A percentile compares a stretch with the other conserved stretches of the same genome.
phyloP scores from a whole-genome alignment of 352 stramenopile species.

The Stephanocyclus meneghinianus region DNA sequence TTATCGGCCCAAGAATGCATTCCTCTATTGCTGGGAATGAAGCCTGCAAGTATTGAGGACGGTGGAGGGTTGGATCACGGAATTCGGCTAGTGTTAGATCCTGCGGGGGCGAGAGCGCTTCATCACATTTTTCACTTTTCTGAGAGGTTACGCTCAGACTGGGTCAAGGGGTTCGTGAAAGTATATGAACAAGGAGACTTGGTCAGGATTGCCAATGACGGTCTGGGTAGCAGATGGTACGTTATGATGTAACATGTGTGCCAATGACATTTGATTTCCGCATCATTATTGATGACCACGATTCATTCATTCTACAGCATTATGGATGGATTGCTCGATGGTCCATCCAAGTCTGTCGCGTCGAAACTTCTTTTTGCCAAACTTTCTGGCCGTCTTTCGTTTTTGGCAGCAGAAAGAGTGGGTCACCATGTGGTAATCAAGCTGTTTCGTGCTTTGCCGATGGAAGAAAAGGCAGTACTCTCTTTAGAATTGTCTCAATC shows the following conservation, averaged over 20 bases:
- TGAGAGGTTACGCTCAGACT: conserved; percentile 58
- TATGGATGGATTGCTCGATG: conserved; percentile 73
- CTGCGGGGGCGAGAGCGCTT: conserved; percentile 56
- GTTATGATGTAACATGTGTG: conserved; percentile 1
- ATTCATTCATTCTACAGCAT: conserved; percentile 39
- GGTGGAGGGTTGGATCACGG: conserved; percentile 24
- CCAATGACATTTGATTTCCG: background rate
- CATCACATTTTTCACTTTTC: conserved; percentile 76
- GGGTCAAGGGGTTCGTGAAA: conserved; percentile 56
- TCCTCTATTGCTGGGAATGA: conserved; percentile 56
- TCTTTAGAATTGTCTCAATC: conserved; percentile 66
- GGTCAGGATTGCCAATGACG: conserved; percentile 69
- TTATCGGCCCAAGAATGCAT: conserved; percentile 55
- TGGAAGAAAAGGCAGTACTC: conserved; percentile 64
- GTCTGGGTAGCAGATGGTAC: conserved; percentile 72
- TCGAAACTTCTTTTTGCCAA: conserved; percentile 57
- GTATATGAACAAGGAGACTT: conserved; percentile 54
- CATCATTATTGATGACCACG: background rate
- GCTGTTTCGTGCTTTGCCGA: conserved; percentile 61
- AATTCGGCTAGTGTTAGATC: conserved; percentile 53
- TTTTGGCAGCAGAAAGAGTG: conserved; percentile 63
- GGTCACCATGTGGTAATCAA: conserved; percentile 78
- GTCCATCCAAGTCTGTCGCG: conserved; percentile 44
- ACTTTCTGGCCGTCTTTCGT: conserved; percentile 55
- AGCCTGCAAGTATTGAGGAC: conserved; percentile 22